Evolutionary conservation across 2,329 filamentous ascomycete genomes (phyloP), one percentile per base, ranked within the genome.

Genomic region (Arachnopeziza araneosa): DNA sequence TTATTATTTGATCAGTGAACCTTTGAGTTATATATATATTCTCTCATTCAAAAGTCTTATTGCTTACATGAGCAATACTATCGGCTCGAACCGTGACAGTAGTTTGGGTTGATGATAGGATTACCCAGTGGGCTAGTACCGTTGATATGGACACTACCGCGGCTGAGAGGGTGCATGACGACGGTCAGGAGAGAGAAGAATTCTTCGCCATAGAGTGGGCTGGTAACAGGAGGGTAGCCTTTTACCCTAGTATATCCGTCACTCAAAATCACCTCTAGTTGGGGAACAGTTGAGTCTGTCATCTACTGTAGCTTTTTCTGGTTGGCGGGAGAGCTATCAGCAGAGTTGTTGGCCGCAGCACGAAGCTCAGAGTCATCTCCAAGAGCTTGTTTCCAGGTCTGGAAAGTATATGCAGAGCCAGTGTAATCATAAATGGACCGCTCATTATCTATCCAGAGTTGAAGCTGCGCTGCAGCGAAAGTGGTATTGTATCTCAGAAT

Each of bases 91-190:
- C n/a, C n/a, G n/a, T n/a, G n/a, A n/a, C n/a, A n/a, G n/a, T n/a
- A n/a, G n/a, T n/a, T n/a, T 1, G 80, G 79, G 61, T 85, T 78
- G 67, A 84, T 83, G 23, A 76, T 71, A 0, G 79, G 74, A 58
- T 44, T 44, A 19, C 36, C 12, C 10, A 44, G 36, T 17, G 36
- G 36, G 36, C 17, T 19, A 12, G 12, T 44, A 1, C 74, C 73
- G 12, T 71, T 70, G 63, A 86, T 83, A 71, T 87, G 85, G 52
- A 84, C 79, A 49, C 75, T 77, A 0, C 85, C 85, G 0, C 81
- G 79, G 3, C 80, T 82, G 68, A 84, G 80, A 0, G 85, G 74
- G 61, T 78, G 85, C 63, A 81, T 80, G 24, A 84, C 78, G 60
- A 80, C 80, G 0, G 79, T 76, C 56, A 79, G 78, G 55, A 81